Evolutionary conservation across 1,284 basidiomycete genomes (phyloP), one percentile per base, ranked within the genome.

Genomic region (Filobasidium uniguttulatum): DNA sequence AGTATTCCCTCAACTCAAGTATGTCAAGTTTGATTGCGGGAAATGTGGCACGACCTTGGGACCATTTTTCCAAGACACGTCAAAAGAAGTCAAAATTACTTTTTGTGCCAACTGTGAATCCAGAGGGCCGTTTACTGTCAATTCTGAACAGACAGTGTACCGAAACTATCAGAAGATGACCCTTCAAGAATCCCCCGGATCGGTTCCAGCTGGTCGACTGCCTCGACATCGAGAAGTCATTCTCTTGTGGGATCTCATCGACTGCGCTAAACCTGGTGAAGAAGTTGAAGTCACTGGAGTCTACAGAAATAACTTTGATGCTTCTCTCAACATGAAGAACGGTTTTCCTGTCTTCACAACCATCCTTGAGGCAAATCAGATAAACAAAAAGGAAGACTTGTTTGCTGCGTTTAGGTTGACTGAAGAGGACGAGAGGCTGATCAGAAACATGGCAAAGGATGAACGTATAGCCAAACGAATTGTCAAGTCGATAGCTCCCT

Each of bases 121-220:
- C 57, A 86, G 86, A 62, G 94, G 94, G 0, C 94, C 93, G 2
- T 99, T 98, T 73, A 77, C 80, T 1, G 84, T 99, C 64, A 99
- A 98, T 66, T 93, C 90, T 30, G 91, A 97, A 65, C 65, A 98
- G 85, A 99, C 94, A 0, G 82, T 99, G 3, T 99, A 98, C 69
- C 79, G 94, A 52, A 99, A 98, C 69, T 98, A 94, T 67, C 94
- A 99, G 68, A 96, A 89, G 71, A 87, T 98, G 86, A 97, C 93
- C 3, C 71, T 99, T 37, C 93, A 99, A 64, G 94, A 99, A 68
- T 91, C 89, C 12, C 93, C 93, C n/a, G 94, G 93, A 2, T 89
- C 86, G 3, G 93, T 99, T 2, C 94, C 93, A 45, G 90, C 93
- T 15, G 93, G 93, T 67, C 87, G 93, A 61, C 75, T 98, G 12